Conservation (phyloP, 1,284 basidiomycete genomes). For the Rhodotorula sp. region DNA sequence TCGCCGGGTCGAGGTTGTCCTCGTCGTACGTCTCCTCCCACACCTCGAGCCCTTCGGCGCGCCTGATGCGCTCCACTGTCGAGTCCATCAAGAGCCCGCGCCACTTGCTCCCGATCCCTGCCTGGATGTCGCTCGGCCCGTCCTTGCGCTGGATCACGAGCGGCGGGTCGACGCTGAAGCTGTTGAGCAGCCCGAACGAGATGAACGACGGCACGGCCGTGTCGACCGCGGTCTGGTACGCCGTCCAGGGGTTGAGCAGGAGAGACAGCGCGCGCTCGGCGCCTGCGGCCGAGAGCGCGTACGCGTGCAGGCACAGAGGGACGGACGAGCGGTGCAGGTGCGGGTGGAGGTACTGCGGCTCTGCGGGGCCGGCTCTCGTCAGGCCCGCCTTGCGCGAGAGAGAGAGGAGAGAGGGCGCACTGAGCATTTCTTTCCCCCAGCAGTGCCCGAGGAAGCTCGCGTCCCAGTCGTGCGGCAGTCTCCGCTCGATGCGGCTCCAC, state of each 20-base stretch:
- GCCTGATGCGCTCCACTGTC: slow-evolving; percentile 48
- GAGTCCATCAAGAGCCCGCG: slow-evolving; percentile 49
- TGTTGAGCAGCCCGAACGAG: slow-evolving; percentile 41
- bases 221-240: slow-evolving; percentile 49
- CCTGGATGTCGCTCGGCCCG: slow-evolving; percentile 48
- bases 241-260: slow-evolving; percentile 47
- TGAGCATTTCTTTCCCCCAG: slow-evolving; percentile 45
- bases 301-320: slow-evolving; percentile 48
- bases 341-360: slow-evolving; percentile 73
- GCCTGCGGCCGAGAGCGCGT: slow-evolving; percentile 46
- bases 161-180: slow-evolving; percentile 50
- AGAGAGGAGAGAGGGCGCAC: slow-evolving; percentile 62
- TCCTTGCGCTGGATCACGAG: slow-evolving; percentile 50
- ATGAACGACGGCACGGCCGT: slow-evolving; percentile 68
- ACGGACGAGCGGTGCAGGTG: slow-evolving; percentile 60
- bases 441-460: slow-evolving; percentile 68
- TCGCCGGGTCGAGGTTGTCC: slow-evolving; percentile 41
- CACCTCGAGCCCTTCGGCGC: slow-evolving; percentile 38
- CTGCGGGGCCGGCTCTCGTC: slow-evolving; percentile 60
- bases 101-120: slow-evolving; percentile 48
- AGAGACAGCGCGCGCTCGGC: slow-evolving; percentile 41
- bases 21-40: slow-evolving; percentile 40
- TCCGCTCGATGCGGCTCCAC: slow-evolving; percentile 60
- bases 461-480: slow-evolving; percentile 69
- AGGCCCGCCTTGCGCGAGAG: slow-evolving; percentile 61